These are phyloP conservation scores for Arthrobotrys megalospora DNA, from an alignment of 2,329 filamentous ascomycete genomes.

Conservation along the genomic window DNA sequence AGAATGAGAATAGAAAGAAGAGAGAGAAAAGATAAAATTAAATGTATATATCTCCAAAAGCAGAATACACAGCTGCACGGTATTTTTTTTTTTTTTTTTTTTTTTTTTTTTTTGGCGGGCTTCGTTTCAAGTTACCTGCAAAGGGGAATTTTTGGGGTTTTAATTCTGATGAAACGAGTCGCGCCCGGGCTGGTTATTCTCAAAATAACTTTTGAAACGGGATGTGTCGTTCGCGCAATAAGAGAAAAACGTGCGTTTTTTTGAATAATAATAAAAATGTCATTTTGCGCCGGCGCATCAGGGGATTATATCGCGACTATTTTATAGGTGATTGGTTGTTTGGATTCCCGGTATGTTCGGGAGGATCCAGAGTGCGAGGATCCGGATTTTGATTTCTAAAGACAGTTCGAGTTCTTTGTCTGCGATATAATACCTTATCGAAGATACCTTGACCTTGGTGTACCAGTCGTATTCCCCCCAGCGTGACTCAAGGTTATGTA, in stretches of 20 bases:
- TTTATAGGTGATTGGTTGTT: background rate
- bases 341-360: too few relatives aligned
- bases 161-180: slow-evolving; percentile 13
- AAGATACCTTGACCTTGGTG: too few relatives aligned
- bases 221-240: background rate
- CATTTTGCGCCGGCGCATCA: background rate
- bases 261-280: too few relatives aligned
- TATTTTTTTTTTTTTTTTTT: background rate
- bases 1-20: background rate
- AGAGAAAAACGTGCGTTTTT: background rate
- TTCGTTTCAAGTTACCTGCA: too few relatives aligned
- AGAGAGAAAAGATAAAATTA: background rate
- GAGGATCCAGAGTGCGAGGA: background rate
- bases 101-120: background rate
- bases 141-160: background rate
- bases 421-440: too few relatives aligned
- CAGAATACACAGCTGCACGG: background rate
- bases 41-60: background rate
- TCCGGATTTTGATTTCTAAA: too few relatives aligned
- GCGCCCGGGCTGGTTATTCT: background rate
- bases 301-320: slow-evolving; percentile 4
- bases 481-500: too few relatives aligned
- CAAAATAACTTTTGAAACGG: background rate
- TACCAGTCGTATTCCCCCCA: too few relatives aligned
- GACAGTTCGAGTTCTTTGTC: too few relatives aligned